Percentiles rank a stretch among this genome's conserved stretches.
Evolutionary conservation across 129 eudicot genomes (phyloP).

Genomic region (Flaveria sonorensis): DNA sequence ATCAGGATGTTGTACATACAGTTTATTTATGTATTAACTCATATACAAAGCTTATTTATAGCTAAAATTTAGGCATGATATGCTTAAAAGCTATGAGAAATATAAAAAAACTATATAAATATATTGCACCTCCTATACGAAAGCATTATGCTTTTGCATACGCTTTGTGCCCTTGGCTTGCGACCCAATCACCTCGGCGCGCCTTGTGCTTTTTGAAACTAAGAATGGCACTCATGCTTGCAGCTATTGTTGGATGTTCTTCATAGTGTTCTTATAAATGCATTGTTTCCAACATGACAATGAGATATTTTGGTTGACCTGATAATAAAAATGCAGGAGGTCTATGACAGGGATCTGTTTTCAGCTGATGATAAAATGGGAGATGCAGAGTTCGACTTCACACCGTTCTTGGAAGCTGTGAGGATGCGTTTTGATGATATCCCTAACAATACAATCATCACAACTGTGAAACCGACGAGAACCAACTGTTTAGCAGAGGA

Average conservation of each 20-base stretch:
- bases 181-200: too few relatives aligned
- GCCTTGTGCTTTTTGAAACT: too few relatives aligned
- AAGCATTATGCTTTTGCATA: too few relatives aligned
- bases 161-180: too few relatives aligned
- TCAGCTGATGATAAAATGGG: slow-evolving; percentile 64
- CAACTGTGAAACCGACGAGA: slow-evolving; percentile 50
- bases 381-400: slow-evolving; percentile 64
- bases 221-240: too few relatives aligned
- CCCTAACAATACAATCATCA: slow-evolving; percentile 48
- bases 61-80: too few relatives aligned
- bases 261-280: background rate
- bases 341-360: slow-evolving; percentile 57
- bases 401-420: slow-evolving; percentile 51
- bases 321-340: slow-evolving; percentile 40
- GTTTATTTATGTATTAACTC: too few relatives aligned
- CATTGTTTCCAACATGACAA: background rate
- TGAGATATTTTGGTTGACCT: background rate
- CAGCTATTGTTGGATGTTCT: background rate
- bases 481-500: slow-evolving; percentile 62
- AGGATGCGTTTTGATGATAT: slow-evolving; percentile 42
- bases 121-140: too few relatives aligned
- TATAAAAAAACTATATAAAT: too few relatives aligned
- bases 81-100: too few relatives aligned
- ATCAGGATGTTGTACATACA: too few relatives aligned
- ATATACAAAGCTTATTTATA: too few relatives aligned